Evolutionary conservation across 2,329 filamentous ascomycete species (phyloP).

Genomic region (Xylaria sp.): DNA sequence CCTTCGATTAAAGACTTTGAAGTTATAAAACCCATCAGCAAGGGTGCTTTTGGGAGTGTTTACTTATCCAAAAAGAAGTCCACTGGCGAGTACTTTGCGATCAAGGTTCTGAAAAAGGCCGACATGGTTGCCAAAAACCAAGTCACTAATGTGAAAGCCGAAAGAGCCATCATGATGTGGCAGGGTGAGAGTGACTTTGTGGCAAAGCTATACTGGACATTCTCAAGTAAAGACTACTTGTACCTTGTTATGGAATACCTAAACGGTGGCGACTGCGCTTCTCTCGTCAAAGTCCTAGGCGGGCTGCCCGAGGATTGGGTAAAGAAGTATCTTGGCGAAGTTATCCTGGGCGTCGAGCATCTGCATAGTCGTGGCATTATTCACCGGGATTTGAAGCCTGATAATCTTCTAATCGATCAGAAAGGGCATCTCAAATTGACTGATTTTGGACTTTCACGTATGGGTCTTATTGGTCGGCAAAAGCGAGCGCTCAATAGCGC

Average conservation of each 20-base stretch:
- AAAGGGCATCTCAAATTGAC: conserved; percentile 97
- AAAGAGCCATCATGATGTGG: conserved; percentile 99
- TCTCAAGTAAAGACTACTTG: conserved; percentile 98
- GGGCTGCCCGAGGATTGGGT: conserved; percentile 97
- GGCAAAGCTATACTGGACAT: conserved; percentile 99
- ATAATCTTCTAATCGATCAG: conserved; percentile 96
- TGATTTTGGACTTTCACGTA: conserved; percentile 95
- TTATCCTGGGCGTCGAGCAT: conserved; percentile 96
- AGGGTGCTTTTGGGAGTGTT: conserved; percentile 97
- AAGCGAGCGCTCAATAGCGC: conserved; percentile 87
- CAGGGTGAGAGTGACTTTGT: conserved; percentile 99
- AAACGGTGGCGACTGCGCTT: conserved; percentile 96
- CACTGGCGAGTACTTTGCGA: conserved; percentile 97
- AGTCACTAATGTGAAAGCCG: conserved; percentile 98
- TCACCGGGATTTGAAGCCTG: conserved; percentile 95
- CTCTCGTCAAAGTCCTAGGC: conserved; percentile 92
- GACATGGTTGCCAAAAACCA: conserved; percentile 99
- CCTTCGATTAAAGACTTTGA: conserved; percentile 99
- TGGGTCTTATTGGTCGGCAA: conserved; percentile 96
- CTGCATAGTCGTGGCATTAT: conserved; percentile 94
- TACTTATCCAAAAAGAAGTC: conserved; percentile 99
- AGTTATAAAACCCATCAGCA: conserved; percentile 99
- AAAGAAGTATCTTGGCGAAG: conserved; percentile 96
- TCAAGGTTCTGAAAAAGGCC: conserved; percentile 99
- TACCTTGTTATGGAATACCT: conserved; percentile 99